A percentile compares a stretch with the other conserved stretches of the same genome.
These are phyloP conservation scores for Alternaria sp. DNA, from an alignment of 2,329 filamentous ascomycete genomes.

Conservation along the genomic window DNA sequence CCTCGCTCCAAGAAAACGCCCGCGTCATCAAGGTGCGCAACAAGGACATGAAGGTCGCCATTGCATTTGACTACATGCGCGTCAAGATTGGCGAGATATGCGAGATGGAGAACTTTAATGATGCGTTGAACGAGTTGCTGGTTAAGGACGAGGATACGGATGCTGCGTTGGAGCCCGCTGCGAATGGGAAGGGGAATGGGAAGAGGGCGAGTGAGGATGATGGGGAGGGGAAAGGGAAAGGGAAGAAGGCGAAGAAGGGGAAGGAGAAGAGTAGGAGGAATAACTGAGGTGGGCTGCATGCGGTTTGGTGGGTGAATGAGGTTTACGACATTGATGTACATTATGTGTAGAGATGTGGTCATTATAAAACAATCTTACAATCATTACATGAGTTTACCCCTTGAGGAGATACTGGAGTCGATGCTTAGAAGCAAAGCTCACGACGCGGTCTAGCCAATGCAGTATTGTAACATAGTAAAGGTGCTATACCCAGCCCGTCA, in stretches of 20 bases:
- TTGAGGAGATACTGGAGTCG: too few species aligned
- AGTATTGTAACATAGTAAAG: too few species aligned
- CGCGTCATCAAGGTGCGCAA: constrained; percentile 49
- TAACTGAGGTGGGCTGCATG: constrained; percentile 30
- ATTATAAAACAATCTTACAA: too few species aligned
- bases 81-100: constrained; percentile 74
- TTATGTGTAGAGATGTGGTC: too few species aligned
- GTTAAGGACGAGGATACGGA: constrained; percentile 40
- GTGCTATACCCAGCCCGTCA: too few species aligned
- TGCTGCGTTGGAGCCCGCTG: constrained; percentile 10
- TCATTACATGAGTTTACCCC: too few species aligned
- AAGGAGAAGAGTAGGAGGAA: constrained; percentile 40
- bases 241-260: constrained; percentile 30
- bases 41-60: constrained; percentile 68
- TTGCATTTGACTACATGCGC: constrained; percentile 82
- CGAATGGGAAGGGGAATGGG: constrained; percentile 35
- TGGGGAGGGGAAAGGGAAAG: constrained; percentile 28
- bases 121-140: constrained; percentile 65
- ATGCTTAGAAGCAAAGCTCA: too few species aligned
- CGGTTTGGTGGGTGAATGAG: too few species aligned
- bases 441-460: too few species aligned
- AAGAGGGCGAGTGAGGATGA: constrained; percentile 42
- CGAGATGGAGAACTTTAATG: constrained; percentile 68
- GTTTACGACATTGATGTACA: too few species aligned
- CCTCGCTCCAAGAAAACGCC: constrained; percentile 22